A percentile compares a stretch with the other conserved stretches of the same genome.
These are phyloP conservation scores for Strigomonas galati DNA, from an alignment of 208 protist species.

Conservation along the genomic window DNA sequence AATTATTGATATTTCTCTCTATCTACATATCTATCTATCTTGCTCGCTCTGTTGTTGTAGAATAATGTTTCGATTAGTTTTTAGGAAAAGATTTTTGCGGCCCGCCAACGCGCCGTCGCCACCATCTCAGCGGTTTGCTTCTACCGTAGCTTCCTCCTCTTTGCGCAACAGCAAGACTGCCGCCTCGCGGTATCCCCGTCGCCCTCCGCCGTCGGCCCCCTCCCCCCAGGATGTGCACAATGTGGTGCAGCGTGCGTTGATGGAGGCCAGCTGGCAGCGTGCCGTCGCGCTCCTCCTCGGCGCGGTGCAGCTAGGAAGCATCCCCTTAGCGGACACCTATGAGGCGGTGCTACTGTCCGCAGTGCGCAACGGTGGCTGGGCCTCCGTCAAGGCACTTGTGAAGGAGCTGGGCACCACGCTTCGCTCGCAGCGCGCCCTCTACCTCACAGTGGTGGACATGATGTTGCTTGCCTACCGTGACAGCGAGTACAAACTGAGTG, in stretches of 20 bases:
- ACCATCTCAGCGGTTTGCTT: too few relatives aligned
- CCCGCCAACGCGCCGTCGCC: too few relatives aligned
- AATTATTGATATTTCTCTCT: too few relatives aligned
- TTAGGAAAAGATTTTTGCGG: too few relatives aligned
- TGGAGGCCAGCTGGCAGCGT: constrained; percentile 41
- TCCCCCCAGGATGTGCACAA: constrained; percentile 67
- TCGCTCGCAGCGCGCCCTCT: constrained; percentile 49
- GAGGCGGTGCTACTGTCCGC: constrained; percentile 38
- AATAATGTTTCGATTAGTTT: too few relatives aligned
- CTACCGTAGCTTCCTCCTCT: too few relatives aligned
- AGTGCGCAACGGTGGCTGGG: constrained; percentile 39
- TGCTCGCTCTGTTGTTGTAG: too few relatives aligned
- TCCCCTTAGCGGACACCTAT: constrained; percentile 68
- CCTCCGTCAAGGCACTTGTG: constrained; percentile 31
- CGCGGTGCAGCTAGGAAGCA: constrained; percentile 43
- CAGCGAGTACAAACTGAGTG: too few relatives aligned
- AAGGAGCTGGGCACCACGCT: constrained; percentile 53
- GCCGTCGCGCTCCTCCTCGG: constrained; percentile 50
- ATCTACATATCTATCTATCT: too few relatives aligned
- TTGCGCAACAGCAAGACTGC: too few relatives aligned
- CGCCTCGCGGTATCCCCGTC: too few relatives aligned
- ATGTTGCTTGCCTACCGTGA: constrained; percentile 18
- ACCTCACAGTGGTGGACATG: constrained; percentile 47
- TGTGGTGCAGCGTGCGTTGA: constrained; percentile 38
- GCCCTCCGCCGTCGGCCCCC: constrained; percentile 19